Base-by-base conservation (phyloP, 140 eudicot genomes). In the Erigeron philadelphicus region DNA sequence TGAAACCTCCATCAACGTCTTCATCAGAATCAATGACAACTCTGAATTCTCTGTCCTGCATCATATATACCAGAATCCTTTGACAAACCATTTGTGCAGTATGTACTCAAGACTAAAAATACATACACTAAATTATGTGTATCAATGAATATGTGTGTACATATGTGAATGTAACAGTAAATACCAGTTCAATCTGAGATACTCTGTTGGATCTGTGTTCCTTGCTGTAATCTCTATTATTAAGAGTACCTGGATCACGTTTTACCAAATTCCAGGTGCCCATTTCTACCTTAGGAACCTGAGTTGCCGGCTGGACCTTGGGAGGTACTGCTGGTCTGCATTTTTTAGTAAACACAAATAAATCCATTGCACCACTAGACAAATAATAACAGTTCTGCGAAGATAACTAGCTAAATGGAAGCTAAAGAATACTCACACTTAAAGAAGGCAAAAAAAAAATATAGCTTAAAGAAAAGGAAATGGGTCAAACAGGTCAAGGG, bases 201-300 rank as follows among this genome's bases (percentile, higher is more conserved):
- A 55, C 65, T 75, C 61, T 68, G 62, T 67, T 88, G 82, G 62
- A 75, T 67, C 75, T 79, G 46, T 49, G 77, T 35, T 70, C 80
- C 72, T 63, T 72, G 42, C 11, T 67, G 80, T 65, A 68, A 67
- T 55, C 75, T 57, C 61, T 68, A 65, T 62, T 40, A 35, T 76
- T 59, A n/a, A 17, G 19, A 72, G 84, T 25, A 63, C 71, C 68
- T 31, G 68, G 60, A 52, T 84, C 82, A 61, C 60, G 81, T 86
- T 84, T 91, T 44, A 91, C 95, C 0, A 85, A 68, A 18, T 81
- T 85, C 96, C 96, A 90, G 43, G 78, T 75, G 52, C 89, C 95
- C 82, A 70, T 81, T 76, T 90, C 88, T 17, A 79, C 80, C 82
- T 81, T 87, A 47, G 86, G 83, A 71, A 70, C 68, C 59, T 6